Evolutionary conservation across 176 grass and related monocot genomes (phyloP).

Genomic region (Pharus latifolius): DNA sequence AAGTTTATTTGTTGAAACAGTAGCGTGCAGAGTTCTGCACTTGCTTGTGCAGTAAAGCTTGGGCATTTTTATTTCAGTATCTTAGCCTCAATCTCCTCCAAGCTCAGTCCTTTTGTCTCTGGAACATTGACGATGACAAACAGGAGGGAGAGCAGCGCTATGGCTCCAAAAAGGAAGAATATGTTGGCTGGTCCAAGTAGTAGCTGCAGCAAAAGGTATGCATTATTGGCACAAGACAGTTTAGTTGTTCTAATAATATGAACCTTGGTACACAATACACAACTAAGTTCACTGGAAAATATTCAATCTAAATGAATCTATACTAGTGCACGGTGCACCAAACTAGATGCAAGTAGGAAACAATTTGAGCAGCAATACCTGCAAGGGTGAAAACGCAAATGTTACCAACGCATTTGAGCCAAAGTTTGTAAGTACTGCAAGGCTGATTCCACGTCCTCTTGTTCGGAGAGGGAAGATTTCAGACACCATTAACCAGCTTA

Average conservation of each 20-base stretch:
- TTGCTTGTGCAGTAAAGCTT: neutral
- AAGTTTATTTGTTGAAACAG: neutral
- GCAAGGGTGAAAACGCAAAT: constrained; percentile 80
- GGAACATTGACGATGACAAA: constrained; percentile 76
- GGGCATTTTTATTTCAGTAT: constrained; percentile 50
- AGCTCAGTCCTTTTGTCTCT: constrained; percentile 87
- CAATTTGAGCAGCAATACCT: constrained; percentile 24
- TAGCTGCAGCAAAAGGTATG: constrained; percentile 25
- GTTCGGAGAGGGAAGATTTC: constrained; percentile 94
- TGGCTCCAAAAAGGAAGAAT: constrained; percentile 75
- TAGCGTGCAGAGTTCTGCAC: neutral
- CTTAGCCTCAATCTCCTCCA: constrained; percentile 96
- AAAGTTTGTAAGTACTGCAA: constrained; percentile 81
- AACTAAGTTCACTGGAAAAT: no score
- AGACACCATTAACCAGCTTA: constrained; percentile 98
- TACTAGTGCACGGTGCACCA: no score
- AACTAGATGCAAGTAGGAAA: neutral
- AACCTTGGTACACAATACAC: no score
- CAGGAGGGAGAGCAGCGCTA: constrained; percentile 66
- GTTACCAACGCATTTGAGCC: constrained; percentile 83
- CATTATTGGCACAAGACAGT: neutral
- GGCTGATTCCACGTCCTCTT: constrained; percentile 92
- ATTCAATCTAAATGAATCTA: neutral
- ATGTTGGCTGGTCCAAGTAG: constrained; percentile 77
- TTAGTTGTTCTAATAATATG: neutral